A percentile compares a stretch with the other conserved stretches of the same genome.
These are phyloP conservation scores for Raffaelea ambrosiae DNA, from an alignment of 2,329 filamentous ascomycete species.

Conservation along the genomic window DNA sequence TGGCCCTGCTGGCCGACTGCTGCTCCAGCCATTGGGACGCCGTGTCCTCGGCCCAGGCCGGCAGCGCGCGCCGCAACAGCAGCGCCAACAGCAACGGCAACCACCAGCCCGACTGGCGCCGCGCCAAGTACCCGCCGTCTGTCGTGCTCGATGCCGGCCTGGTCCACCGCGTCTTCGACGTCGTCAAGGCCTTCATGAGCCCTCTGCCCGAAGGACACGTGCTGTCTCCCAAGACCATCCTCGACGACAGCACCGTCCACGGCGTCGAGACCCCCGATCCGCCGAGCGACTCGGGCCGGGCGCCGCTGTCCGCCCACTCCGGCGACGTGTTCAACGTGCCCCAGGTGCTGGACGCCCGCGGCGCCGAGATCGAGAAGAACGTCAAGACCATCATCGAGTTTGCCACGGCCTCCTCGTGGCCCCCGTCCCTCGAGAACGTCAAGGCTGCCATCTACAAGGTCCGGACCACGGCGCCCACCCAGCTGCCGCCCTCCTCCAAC, in stretches of 20 bases:
- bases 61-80: constrained; percentile 11
- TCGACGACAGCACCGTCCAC: constrained; percentile 33
- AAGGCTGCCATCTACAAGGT: constrained; percentile 42
- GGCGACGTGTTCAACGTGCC: constrained; percentile 27
- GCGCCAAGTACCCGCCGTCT: constrained; percentile 20
- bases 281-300: constrained; percentile 13
- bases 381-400: constrained; percentile 54
- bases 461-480: constrained; percentile 32
- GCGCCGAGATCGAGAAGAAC: constrained; percentile 42
- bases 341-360: constrained; percentile 24
- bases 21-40: constrained; percentile 51
- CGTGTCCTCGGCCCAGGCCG: constrained; percentile 10
- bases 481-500: constrained; percentile 28
- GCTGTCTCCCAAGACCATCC: constrained; percentile 46
- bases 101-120: constrained; percentile 11
- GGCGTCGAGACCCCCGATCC: not conserved
- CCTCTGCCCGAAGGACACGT: constrained; percentile 50
- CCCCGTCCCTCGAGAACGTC: constrained; percentile 49
- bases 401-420: constrained; percentile 57
- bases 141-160: constrained; percentile 39
- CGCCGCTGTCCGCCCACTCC: constrained; percentile 17
- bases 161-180: constrained; percentile 46
- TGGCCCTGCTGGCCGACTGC: constrained; percentile 56
- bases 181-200: constrained; percentile 46
- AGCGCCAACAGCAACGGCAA: constrained; percentile 5